A percentile compares a stretch with the other conserved stretches of the same genome.
phyloP scores from a whole-genome alignment of 2,329 filamentous ascomycete species.

The Madurella mycetomatis region DNA sequence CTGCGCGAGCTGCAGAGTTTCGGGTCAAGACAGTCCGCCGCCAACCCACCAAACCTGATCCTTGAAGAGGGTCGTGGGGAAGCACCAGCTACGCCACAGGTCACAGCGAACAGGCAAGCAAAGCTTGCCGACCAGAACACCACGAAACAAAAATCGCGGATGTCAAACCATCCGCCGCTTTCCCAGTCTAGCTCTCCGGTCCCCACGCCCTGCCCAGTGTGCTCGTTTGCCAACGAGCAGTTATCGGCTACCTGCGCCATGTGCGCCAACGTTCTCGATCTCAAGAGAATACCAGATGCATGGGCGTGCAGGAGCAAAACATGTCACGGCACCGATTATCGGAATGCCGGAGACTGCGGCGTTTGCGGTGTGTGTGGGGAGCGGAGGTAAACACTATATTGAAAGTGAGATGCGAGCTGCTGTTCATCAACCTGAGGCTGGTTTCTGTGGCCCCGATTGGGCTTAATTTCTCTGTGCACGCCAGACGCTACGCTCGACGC shows the following conservation, averaged over 20 bases:
- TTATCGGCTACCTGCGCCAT: constrained; percentile 57
- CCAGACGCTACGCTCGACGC: background rate
- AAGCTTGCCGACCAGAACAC: background rate
- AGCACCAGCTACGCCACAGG: background rate
- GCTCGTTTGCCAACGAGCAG: constrained; percentile 60
- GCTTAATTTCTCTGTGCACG: background rate
- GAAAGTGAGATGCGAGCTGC: constrained; percentile 1
- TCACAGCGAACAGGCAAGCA: background rate
- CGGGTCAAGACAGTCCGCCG: constrained; percentile 17
- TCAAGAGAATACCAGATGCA: constrained; percentile 46
- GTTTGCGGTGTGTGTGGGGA: constrained; percentile 60
- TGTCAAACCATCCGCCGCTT: background rate
- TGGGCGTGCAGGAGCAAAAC: constrained; percentile 59
- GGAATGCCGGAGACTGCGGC: constrained; percentile 66
- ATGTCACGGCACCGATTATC: constrained; percentile 56
- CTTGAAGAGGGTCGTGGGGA: constrained; percentile 1
- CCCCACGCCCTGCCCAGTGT: constrained; percentile 50
- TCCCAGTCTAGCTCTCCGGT: background rate
- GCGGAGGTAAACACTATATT: constrained; percentile 8
- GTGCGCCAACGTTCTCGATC: constrained; percentile 66
- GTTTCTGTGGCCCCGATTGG: background rate
- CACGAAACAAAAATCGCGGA: background rate
- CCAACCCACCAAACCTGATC: background rate
- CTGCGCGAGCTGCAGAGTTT: constrained; percentile 59
- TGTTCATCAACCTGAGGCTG: background rate